Base-by-base conservation (phyloP, 2,329 filamentous ascomycete species). In the Ceratocystiopsis minuta region DNA sequence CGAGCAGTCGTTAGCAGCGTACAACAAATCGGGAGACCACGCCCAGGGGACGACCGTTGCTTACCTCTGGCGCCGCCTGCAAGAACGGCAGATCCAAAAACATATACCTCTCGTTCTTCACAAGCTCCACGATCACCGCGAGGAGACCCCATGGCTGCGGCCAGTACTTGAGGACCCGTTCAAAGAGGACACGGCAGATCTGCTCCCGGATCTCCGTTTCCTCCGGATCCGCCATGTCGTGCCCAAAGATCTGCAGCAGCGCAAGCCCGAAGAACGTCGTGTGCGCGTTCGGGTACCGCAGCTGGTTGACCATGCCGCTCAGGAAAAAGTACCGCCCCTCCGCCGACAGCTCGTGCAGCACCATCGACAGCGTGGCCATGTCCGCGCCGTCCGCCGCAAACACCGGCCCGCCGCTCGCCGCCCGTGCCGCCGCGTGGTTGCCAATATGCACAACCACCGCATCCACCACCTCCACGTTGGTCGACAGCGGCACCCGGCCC, bases 111-210 rank as follows among this genome's bases (percentile, higher is more conserved):
- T 82, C 78, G 57, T 93, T 95, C 67, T 93, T 92, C 50, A 93
- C 68, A 44, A 98, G 70, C 63, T 96, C 90, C 48, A 90, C 65
- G 46, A 93, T 71, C 33, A 86, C 88, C 48, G 87, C 78, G 56
- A 95, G 78, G 36, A 98, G 65, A 13, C 92, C 92, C 88, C 88
- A 96, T 16, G 92, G 88, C 57, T 96, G 88, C 41, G 88, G 88
- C 63, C 87, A 85, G 57, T 84, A 85, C 17, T 85, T 81, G 45
- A 92, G 74, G 38, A 95, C 66, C 39, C 90, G 76, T 66, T 98
- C 90, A 34, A 95, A 67, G 37, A 98, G 65, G 18, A 95, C 77
- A 38, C 88, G 76, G 41, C 85, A 84, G 45, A 98, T 88, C 57
- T 92, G 84, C 62, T 96, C 81, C 33, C 88, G 82, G 38, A 95